Conservation (phyloP, 2,329 filamentous ascomycete species). For the Aspergillus ochraceoroseus region DNA sequence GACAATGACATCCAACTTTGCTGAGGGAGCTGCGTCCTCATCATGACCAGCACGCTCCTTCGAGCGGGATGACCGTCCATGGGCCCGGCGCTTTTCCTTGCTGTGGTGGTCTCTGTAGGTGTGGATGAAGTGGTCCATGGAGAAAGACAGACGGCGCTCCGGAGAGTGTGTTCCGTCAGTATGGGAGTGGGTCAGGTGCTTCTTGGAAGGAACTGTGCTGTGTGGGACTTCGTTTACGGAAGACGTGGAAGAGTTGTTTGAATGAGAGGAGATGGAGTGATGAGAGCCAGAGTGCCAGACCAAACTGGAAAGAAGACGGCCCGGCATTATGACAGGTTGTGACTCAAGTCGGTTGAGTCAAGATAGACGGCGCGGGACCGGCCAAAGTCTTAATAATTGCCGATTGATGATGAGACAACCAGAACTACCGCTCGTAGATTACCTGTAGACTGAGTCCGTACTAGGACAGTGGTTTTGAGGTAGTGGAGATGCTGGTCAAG, state of each 20-base stretch:
- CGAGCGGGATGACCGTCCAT: conserved; percentile 34
- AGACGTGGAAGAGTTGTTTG: conserved; percentile 36
- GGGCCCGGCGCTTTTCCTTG: conserved; percentile 41
- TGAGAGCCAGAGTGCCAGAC: conserved; percentile 34
- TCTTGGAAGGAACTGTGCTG: conserved; percentile 24
- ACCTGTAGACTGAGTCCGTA: not conserved
- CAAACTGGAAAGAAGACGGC: conserved; percentile 40
- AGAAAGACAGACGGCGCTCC: conserved; percentile 41
- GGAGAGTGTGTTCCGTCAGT: conserved; percentile 34
- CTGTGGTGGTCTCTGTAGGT: conserved; percentile 39
- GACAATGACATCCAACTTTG: conserved; percentile 59
- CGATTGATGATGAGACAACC: no score
- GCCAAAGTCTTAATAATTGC: not conserved
- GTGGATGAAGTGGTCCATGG: conserved; percentile 44
- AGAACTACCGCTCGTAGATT: no score
- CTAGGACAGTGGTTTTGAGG: not conserved
- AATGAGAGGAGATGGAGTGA: conserved; percentile 30
- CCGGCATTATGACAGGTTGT: conserved; percentile 32
- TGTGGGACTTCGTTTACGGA: conserved; percentile 36
- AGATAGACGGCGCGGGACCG: no score
- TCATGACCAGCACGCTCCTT: conserved; percentile 35
- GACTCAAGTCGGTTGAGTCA: not conserved
- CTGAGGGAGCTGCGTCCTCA: conserved; percentile 38
- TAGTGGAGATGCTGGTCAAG: not conserved
- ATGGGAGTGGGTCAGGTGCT: conserved; percentile 22